Conservation (phyloP, 148 eudicot genomes). For the Vaccinium vitisidaea region DNA sequence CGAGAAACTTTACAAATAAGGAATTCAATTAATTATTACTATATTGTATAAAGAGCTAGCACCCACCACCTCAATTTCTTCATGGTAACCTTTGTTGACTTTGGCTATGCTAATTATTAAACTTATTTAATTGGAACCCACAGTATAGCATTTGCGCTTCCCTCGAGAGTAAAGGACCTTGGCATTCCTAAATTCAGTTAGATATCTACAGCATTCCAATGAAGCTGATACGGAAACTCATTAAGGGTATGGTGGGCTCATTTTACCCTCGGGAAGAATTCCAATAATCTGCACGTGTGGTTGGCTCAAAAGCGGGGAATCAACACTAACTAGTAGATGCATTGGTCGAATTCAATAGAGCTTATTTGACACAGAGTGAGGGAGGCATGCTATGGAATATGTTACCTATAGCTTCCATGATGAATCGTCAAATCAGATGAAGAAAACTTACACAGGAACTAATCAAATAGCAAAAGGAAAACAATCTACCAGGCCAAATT, state of each 20-base stretch:
- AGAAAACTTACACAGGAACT: neutral
- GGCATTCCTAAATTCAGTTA: neutral
- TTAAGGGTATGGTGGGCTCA: neutral
- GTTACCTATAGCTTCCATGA: neutral
- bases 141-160: neutral
- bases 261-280: neutral
- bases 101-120: neutral
- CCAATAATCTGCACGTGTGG: neutral
- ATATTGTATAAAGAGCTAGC: neutral
- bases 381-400: neutral
- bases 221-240: neutral
- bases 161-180: neutral
- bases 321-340: neutral
- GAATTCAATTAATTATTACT: neutral
- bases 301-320: neutral
- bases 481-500: neutral
- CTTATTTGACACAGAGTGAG: neutral
- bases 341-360: neutral
- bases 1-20: neutral
- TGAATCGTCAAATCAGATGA: slow-evolving; percentile 7
- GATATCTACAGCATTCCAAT: neutral
- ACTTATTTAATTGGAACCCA: neutral
- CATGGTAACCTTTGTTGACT: neutral
- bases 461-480: neutral
- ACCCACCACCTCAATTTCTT: neutral